phyloP scores from a whole-genome alignment of 73 alveolate genomes.

The Durusdinium trenchii region DNA sequence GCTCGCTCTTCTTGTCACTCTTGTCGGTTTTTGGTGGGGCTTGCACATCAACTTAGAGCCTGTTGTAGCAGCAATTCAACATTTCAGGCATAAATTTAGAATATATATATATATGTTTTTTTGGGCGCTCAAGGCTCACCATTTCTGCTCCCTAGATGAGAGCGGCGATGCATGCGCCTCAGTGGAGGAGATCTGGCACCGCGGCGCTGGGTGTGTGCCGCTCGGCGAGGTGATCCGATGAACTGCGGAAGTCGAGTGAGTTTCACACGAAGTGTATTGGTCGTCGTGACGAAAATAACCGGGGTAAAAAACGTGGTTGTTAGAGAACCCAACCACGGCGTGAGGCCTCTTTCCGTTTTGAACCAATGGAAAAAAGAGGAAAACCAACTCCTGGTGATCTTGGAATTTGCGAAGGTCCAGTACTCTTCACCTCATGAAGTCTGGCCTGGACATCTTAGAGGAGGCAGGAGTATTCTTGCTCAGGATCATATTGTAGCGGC shows the following conservation, averaged over 20 bases:
- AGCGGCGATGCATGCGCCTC: conserved; percentile 69
- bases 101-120: too few relatives aligned
- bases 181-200: conserved; percentile 52
- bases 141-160: conserved; percentile 25
- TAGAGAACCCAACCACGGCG: neutral
- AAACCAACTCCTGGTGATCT: neutral
- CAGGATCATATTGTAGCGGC: too few relatives aligned
- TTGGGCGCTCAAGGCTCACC: too few relatives aligned
- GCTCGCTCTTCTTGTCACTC: too few relatives aligned
- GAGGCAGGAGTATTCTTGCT: neutral
- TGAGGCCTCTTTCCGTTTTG: neutral
- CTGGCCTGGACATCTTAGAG: neutral
- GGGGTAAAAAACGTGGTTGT: neutral
- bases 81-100: too few relatives aligned
- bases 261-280: too few relatives aligned
- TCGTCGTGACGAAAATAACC: too few relatives aligned
- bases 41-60: too few relatives aligned
- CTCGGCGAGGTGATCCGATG: neutral
- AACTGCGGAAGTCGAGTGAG: neutral
- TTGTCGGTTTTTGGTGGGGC: too few relatives aligned
- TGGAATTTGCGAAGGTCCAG: neutral
- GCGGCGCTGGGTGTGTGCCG: conserved; percentile 67
- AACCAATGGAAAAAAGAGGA: too few relatives aligned
- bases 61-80: too few relatives aligned
- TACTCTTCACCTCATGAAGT: conserved; percentile 34